Base-by-base conservation (phyloP, 441 rosid genomes). In the Daphne laureola region DNA sequence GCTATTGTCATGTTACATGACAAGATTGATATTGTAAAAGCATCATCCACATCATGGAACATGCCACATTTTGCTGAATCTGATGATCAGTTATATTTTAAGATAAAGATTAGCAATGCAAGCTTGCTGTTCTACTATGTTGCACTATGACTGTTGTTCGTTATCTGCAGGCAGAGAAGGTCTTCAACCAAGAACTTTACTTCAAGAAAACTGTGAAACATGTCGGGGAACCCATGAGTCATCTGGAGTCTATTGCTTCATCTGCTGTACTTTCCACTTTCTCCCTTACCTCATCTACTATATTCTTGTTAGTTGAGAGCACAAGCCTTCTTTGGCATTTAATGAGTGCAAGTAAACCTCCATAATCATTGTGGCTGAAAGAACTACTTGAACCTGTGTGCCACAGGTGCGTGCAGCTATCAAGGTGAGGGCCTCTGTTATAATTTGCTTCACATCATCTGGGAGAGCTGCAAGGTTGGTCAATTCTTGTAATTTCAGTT, bases 401-500 rank as follows among this genome's bases (percentile, higher is more conserved):
- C 49, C 17, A 2, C 56, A 82, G 88, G 85, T 82, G 31, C 71
- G 89, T 40, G 81, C 89, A 42, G 89, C 83, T 67, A 82, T 82
- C 70, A 75, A 79, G 69, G 89, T 82, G 45, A 82, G 75, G 66
- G 89, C 89, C 46, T 82, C 85, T 8, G 81, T 67, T 17, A 79
- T 82, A 48, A 75, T 82, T 31, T 82, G 89, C 72, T 82, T 79
- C 68, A 82, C 89, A 55, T 82, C 89, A 61, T 67, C 81, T 17
- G 89, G 89, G 68, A 77, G 79, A 68, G 89, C 89, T 61, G 89
- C 89, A 57, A 77, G 89, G 89, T 75, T 43, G 21, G 8, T 55
- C 51, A 38, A 52, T 47, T 14, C 43, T 47, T 43, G 49, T 31
- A 31, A 31, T 31, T 5, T 31, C 36, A 31, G 4, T 31, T 31